Evolutionary conservation across 495 filamentous ascomycete species (phyloP), one percentile per base, ranked within the genome.

Genomic region (Penicillium arizonense): DNA sequence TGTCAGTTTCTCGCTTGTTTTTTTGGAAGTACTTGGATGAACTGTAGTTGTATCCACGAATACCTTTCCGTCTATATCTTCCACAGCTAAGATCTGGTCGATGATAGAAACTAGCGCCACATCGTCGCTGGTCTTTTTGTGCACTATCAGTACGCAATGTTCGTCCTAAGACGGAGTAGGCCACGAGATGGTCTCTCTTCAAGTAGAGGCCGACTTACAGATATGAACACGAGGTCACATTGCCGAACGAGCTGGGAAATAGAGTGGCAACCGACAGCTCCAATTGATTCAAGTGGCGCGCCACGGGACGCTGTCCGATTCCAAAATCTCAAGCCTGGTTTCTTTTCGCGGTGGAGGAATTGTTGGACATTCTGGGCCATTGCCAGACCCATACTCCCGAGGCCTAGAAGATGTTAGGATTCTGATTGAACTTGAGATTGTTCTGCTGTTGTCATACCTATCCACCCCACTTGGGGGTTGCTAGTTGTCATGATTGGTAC

Each of bases 161-260:
- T 8, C 42, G 18, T 16, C 10, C 13, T 7, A 10, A 8, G 28
- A 9, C 5, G 2, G 28, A 30, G 9, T 30, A 30, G 28, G 2
- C 28, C 28, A 9, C 24, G 4, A 26, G 24, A 4, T 26, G 7
- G 7, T 26, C 24, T 26, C 4, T 26, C 24, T 7, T 4, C 24
- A 26, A 7, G 3, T 4, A 26, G 4, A 26, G 7, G 4, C 24
- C 7, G 24, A 47, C 51, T 46, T 20, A 56, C 53, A 30, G 53
- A 56, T 16, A 56, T 56, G 24, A 56, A 56, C 5, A 56, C 20
- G 26, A 56, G n/a, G 20, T 56, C 53, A 45, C 53, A 50, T 14
- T 39, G 21, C 23, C 11, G 13, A 11, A 56, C 47, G 21, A 50
- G 34, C 6, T 14, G 9, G 2, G 33, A 33, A 18, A 56, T 51